Conservation (phyloP, 2,329 filamentous ascomycete genomes). For the Colletotrichum graminicola region DNA sequence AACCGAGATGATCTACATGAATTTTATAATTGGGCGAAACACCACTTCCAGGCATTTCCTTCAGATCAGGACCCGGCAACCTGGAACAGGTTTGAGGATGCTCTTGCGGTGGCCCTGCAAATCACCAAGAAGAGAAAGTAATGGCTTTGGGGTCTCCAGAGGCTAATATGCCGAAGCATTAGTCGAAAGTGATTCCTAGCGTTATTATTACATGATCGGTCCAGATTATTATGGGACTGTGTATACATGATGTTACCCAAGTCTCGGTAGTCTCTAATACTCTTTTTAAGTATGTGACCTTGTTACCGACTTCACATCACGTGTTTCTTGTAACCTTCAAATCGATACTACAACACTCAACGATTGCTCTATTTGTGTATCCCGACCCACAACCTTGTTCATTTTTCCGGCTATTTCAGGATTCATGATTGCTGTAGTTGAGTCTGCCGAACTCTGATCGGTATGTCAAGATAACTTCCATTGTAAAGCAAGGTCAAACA, state of each 20-base stretch:
- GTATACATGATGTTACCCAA: neutral
- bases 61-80: neutral
- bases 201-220: neutral
- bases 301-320: no score
- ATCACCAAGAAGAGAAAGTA: neutral
- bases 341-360: no score
- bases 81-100: neutral
- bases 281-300: no score
- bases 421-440: no score
- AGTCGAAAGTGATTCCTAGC: neutral
- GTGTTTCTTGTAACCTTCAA: no score
- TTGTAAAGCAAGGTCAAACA: no score
- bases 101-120: neutral
- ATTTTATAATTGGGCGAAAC: neutral
- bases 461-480: no score
- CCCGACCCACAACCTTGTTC: no score
- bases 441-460: no score
- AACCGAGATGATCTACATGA: neutral
- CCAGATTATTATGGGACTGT: neutral
- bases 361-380: no score
- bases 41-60: neutral
- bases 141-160: neutral
- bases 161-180: neutral
- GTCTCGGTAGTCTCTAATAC: no score
- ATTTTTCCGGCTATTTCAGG: no score